Percentiles rank a stretch among this genome's conserved stretches.
Evolutionary conservation across 2,329 filamentous ascomycete genomes (phyloP).

Genomic region (Dothideomycetes sp.): DNA sequence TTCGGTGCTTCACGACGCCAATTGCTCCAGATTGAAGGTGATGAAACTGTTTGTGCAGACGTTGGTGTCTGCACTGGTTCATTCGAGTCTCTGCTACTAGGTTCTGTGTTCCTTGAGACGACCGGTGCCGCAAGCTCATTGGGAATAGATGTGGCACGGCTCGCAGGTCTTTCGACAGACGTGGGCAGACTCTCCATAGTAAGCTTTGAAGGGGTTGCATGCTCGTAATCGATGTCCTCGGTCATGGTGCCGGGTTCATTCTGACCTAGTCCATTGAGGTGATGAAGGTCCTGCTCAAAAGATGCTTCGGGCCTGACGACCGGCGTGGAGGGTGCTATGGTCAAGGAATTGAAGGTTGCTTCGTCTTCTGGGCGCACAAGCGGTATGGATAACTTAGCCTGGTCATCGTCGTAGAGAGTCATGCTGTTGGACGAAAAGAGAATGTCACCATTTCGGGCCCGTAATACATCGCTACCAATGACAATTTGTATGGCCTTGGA

Average conservation of each 20-base stretch:
- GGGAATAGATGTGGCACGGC: too few species aligned
- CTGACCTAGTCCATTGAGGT: conserved; percentile 26
- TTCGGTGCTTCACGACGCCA: conserved; percentile 36
- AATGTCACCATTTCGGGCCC: conserved; percentile 80
- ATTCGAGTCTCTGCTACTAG: neutral
- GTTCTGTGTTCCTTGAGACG: conserved; percentile 16
- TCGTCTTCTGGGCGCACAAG: conserved; percentile 90
- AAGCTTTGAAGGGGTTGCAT: neutral
- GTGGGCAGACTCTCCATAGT: neutral
- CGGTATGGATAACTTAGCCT: conserved; percentile 79
- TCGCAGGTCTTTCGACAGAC: neutral
- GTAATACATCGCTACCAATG: conserved; percentile 78
- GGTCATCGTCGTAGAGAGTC: conserved; percentile 76
- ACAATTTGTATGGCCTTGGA: conserved; percentile 71
- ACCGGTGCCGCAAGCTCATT: conserved; percentile 23
- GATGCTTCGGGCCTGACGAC: conserved; percentile 1
- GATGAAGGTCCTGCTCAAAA: conserved; percentile 17
- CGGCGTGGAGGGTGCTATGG: conserved; percentile 38
- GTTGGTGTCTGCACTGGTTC: neutral
- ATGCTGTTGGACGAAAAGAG: conserved; percentile 87
- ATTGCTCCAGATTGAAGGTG: conserved; percentile 39
- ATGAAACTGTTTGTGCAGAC: conserved; percentile 21
- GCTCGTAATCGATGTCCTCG: neutral
- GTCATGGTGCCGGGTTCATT: conserved; percentile 6
- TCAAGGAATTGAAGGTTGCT: conserved; percentile 65